These are phyloP conservation scores for Verticillium tricorpus DNA, from an alignment of 2,329 filamentous ascomycete genomes.

Conservation along the genomic window DNA sequence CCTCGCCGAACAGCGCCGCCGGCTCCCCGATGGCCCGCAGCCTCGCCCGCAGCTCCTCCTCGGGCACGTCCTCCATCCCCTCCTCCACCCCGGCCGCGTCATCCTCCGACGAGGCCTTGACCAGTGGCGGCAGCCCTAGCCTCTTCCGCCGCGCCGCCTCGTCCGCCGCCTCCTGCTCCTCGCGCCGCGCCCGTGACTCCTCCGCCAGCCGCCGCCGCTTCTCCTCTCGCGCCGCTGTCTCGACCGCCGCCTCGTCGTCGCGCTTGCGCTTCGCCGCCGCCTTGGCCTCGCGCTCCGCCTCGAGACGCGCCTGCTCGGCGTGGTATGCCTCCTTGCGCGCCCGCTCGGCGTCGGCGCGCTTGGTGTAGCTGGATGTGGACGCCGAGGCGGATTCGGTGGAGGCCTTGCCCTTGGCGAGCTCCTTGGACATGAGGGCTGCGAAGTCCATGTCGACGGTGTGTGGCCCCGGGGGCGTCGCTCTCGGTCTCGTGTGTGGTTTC, in stretches of 20 bases:
- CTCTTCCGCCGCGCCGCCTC: slow-evolving; percentile 70
- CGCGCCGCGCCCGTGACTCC: slow-evolving; percentile 64
- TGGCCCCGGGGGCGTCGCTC: slow-evolving; percentile 3
- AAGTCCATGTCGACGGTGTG: slow-evolving; percentile 73
- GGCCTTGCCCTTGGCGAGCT: slow-evolving; percentile 75
- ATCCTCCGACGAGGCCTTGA: slow-evolving; percentile 36
- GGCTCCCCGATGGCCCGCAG: slow-evolving; percentile 73
- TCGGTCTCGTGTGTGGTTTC: not conserved
- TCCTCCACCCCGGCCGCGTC: slow-evolving; percentile 38
- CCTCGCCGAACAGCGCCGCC: slow-evolving; percentile 74
- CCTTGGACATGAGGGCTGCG: slow-evolving; percentile 85
- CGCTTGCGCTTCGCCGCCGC: slow-evolving; percentile 77
- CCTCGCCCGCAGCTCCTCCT: slow-evolving; percentile 64
- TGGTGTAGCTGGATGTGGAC: slow-evolving; percentile 69
- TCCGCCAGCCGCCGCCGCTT: slow-evolving; percentile 79
- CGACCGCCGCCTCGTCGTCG: slow-evolving; percentile 77
- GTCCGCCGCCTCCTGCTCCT: slow-evolving; percentile 69
- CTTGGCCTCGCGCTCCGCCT: slow-evolving; percentile 65
- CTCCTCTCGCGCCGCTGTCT: slow-evolving; percentile 67
- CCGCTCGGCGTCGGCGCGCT: slow-evolving; percentile 81
- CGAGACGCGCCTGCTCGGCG: slow-evolving; percentile 72
- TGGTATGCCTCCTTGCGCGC: slow-evolving; percentile 75
- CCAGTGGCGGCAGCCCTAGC: slow-evolving; percentile 74
- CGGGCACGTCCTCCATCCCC: slow-evolving; percentile 58
- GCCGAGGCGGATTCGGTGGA: slow-evolving; percentile 20